Conservation (phyloP, 768 basidiomycete species). For the Xanthoconium purpureum region DNA sequence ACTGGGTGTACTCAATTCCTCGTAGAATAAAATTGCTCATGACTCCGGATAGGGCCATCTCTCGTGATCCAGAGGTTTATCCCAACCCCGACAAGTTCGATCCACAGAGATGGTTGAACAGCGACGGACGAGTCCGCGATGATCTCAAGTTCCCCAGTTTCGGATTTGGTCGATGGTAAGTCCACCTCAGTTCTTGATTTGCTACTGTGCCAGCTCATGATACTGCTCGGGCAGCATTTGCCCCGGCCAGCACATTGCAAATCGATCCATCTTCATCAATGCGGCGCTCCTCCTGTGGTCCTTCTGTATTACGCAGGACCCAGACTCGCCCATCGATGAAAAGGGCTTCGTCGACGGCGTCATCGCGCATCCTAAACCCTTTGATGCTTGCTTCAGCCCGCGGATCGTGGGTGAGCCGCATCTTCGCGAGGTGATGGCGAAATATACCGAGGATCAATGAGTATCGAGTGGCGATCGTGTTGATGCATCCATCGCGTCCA, state of each 20-base stretch:
- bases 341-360: conserved; percentile 62
- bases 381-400: conserved; percentile 55
- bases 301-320: conserved; percentile 54
- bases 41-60: conserved; percentile 42
- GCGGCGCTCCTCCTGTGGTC: conserved; percentile 64
- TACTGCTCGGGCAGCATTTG: conserved; percentile 45
- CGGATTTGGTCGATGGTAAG: conserved; percentile 50
- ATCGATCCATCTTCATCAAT: conserved; percentile 64
- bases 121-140: conserved; percentile 41
- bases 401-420: conserved; percentile 30
- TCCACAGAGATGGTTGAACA: conserved; percentile 53
- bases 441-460: conserved; percentile 21
- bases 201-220: not conserved
- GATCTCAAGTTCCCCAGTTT: conserved; percentile 53
- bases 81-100: conserved; percentile 58
- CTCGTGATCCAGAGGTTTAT: conserved; percentile 55
- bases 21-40: conserved; percentile 23
- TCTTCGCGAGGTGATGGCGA: conserved; percentile 27
- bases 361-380: conserved; percentile 62
- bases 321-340: conserved; percentile 53
- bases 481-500: no score
- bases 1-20: conserved; percentile 2
- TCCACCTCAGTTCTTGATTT: not conserved
- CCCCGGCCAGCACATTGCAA: conserved; percentile 60
- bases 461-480: not conserved